phyloP scores from a whole-genome alignment of 1,284 basidiomycete species.

The Neonothopanus nambi region DNA sequence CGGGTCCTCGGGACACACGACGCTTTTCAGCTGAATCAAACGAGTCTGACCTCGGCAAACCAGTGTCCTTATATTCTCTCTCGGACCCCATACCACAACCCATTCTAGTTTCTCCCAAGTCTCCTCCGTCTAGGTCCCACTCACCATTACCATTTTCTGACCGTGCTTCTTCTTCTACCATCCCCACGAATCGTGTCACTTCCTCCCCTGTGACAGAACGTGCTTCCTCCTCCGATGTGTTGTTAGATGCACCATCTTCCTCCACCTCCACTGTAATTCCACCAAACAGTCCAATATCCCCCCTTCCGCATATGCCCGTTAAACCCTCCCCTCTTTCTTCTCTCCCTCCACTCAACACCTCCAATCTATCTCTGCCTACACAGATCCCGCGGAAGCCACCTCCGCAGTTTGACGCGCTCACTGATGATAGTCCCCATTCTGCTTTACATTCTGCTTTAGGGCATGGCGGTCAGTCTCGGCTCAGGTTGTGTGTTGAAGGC shows the following conservation, averaged over 20 bases:
- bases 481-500: constrained; percentile 59
- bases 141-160: background rate
- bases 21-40: background rate
- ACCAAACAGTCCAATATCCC: background rate
- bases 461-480: constrained; percentile 21
- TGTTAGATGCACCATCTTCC: too few species aligned
- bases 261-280: background rate
- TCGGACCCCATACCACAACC: constrained; percentile 9
- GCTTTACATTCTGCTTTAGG: constrained; percentile 4
- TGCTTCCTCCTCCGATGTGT: too few species aligned
- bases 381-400: constrained; percentile 11
- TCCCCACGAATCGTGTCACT: too few species aligned
- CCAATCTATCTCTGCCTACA: background rate
- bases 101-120: constrained; percentile 1
- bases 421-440: constrained; percentile 25
- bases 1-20: background rate
- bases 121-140: background rate
- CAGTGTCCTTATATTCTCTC: constrained; percentile 8
- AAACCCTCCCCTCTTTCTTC: constrained; percentile 2
- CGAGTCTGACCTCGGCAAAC: constrained; percentile 11
- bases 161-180: background rate
- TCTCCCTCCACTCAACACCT: constrained; percentile 5
- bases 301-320: constrained; percentile 1
- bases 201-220: too few species aligned
- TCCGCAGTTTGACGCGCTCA: constrained; percentile 27